These are phyloP conservation scores for Ophiostoma australiae DNA, from an alignment of 2,329 filamentous ascomycete genomes.

Conservation along the genomic window DNA sequence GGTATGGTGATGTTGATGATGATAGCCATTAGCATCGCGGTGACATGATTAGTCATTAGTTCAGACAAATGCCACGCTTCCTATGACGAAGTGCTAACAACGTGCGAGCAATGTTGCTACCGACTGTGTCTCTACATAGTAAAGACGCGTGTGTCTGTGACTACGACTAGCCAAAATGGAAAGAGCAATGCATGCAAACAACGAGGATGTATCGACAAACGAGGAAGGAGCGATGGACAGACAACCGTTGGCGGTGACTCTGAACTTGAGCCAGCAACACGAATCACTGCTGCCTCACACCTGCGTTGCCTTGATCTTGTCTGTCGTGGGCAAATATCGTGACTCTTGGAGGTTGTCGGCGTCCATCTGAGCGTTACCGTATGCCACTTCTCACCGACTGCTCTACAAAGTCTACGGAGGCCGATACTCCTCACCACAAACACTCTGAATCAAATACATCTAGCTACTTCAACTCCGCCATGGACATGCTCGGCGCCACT, in stretches of 20 bases:
- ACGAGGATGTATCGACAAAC: background rate
- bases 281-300: background rate
- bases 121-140: background rate
- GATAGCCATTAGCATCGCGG: background rate
- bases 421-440: too few relatives aligned
- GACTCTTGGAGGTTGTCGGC: background rate
- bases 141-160: background rate
- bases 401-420: background rate
- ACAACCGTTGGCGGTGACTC: background rate
- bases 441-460: background rate
- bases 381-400: background rate
- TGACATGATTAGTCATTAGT: background rate
- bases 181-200: background rate
- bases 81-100: background rate
- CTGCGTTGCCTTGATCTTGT: background rate
- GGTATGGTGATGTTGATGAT: background rate
- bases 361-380: background rate
- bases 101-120: too few relatives aligned
- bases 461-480: background rate
- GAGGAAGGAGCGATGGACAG: constrained; percentile 6
- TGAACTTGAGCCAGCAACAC: background rate
- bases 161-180: background rate
- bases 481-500: background rate
- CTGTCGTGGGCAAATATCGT: background rate
- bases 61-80: background rate